Evolutionary conservation across 371 early-diverging fungal genomes (phyloP).

Genomic region (Saksenaea oblongispora): DNA sequence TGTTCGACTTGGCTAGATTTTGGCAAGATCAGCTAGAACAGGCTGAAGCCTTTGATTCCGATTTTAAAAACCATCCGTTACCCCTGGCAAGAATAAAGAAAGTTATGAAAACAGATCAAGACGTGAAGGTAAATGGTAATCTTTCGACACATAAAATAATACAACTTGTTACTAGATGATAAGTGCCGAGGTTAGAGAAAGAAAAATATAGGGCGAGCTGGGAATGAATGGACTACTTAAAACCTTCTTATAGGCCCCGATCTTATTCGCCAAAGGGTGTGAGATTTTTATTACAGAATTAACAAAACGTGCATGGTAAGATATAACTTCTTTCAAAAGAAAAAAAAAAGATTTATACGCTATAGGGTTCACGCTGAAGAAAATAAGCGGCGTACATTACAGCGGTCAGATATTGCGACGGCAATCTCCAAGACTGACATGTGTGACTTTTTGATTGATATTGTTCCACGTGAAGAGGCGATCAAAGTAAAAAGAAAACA

Average conservation of each 20-base stretch:
- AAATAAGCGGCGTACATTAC: constrained; percentile 97
- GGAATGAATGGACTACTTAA: not conserved
- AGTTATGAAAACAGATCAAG: constrained; percentile 99
- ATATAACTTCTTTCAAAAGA: not conserved
- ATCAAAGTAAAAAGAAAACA: constrained; percentile 16
- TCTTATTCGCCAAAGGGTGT: constrained; percentile 96
- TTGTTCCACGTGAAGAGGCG: constrained; percentile 93
- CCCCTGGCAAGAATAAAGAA: constrained; percentile 99
- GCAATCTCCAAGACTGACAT: constrained; percentile 95
- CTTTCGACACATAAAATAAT: not conserved
- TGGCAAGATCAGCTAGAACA: constrained; percentile 48
- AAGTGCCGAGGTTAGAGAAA: constrained; percentile 61
- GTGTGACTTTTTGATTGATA: constrained; percentile 99
- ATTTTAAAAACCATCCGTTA: constrained; percentile 91
- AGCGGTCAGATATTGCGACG: constrained; percentile 92
- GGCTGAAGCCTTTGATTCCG: constrained; percentile 51
- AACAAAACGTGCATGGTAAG: constrained; percentile 92
- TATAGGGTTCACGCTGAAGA: constrained; percentile 95
- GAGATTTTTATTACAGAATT: constrained; percentile 97
- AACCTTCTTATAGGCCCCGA: constrained; percentile 69
- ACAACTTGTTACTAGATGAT: constrained; percentile 69
- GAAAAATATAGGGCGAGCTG: not conserved
- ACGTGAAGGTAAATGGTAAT: constrained; percentile 48
- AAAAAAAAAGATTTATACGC: not conserved
- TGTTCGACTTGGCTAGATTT: constrained; percentile 47